Evolutionary conservation across 768 basidiomycete genomes (phyloP).

Genomic region (Cubamyces lactineus): DNA sequence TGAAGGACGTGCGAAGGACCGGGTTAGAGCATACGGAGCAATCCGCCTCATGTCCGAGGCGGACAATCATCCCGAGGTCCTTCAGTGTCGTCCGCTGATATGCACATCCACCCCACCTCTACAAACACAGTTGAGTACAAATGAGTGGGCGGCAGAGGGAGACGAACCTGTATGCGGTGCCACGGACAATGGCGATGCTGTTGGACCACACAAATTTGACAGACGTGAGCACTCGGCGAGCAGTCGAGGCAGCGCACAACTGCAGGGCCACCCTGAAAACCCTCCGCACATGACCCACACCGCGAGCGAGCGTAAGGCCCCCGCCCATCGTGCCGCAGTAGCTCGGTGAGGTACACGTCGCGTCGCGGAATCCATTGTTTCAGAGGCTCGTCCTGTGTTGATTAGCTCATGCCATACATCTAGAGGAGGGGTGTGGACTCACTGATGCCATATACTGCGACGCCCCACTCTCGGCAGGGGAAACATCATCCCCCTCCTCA

Average conservation of each 20-base stretch:
- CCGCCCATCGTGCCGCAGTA: not conserved
- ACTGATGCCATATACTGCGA: not conserved
- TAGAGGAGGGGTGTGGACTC: not conserved
- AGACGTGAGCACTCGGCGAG: not conserved
- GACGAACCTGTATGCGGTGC: not conserved
- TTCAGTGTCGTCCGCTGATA: not conserved
- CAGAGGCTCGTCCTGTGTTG: not conserved
- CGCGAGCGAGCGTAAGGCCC: not conserved
- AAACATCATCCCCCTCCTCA: not conserved
- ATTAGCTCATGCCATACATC: not conserved
- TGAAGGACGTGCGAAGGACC: constrained; percentile 9
- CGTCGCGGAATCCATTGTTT: not conserved
- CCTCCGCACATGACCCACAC: not conserved
- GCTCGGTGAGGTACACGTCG: not conserved
- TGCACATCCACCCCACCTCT: not conserved
- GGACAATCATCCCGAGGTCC: too few species aligned
- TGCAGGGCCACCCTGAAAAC: not conserved
- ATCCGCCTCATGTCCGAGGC: too few species aligned
- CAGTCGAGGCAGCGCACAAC: not conserved
- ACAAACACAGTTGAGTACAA: not conserved
- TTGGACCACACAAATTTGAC: not conserved
- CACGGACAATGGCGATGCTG: not conserved
- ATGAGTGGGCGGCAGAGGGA: not conserved
- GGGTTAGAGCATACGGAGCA: not conserved
- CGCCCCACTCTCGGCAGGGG: not conserved